phyloP scores from a whole-genome alignment of 371 early-diverging fungal species.

The Zopfochytrium polystomum region DNA sequence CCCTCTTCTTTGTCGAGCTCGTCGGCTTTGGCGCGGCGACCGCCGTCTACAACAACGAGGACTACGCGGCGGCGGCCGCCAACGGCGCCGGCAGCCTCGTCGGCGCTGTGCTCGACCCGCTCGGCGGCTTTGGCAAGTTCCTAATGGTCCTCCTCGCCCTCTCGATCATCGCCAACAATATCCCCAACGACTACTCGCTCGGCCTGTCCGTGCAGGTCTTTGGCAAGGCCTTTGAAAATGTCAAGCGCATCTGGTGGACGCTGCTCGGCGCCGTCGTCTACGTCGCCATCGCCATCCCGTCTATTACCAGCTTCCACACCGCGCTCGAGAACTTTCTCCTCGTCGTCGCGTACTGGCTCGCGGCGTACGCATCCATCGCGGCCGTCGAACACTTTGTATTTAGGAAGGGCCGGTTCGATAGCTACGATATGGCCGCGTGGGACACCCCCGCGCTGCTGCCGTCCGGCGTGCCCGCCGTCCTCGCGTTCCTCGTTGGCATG shows the following conservation, averaged over 20 bases:
- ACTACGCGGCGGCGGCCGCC: slow-evolving; percentile 2
- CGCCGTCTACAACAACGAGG: slow-evolving; percentile 17
- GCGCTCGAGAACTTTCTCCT: slow-evolving; percentile 31
- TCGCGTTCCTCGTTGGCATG: slow-evolving; percentile 22
- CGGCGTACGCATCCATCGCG: slow-evolving; percentile 27
- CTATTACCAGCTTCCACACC: slow-evolving; percentile 15
- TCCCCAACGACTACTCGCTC: slow-evolving; percentile 29
- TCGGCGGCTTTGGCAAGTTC: slow-evolving; percentile 30
- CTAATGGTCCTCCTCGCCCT: slow-evolving; percentile 33
- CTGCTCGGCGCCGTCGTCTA: slow-evolving; percentile 25
- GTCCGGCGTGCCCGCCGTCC: slow-evolving; percentile 28
- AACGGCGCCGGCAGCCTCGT: slow-evolving; percentile 22
- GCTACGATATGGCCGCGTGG: slow-evolving; percentile 27
- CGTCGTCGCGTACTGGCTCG: slow-evolving; percentile 29
- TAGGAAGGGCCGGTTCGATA: slow-evolving; percentile 5
- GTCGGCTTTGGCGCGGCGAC: slow-evolving; percentile 29
- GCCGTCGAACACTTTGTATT: slow-evolving; percentile 28
- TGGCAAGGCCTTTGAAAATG: slow-evolving; percentile 22
- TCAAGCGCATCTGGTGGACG: slow-evolving; percentile 33
- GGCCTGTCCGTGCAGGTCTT: slow-evolving; percentile 27
- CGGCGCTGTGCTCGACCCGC: slow-evolving; percentile 17
- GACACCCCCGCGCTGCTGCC: slow-evolving; percentile 26
- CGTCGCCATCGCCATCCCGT: slow-evolving; percentile 15
- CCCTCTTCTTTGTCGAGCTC: slow-evolving; percentile 29
- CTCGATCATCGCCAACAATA: slow-evolving; percentile 33